phyloP scores from a whole-genome alignment of 768 basidiomycete genomes.

The Mycena rosella region DNA sequence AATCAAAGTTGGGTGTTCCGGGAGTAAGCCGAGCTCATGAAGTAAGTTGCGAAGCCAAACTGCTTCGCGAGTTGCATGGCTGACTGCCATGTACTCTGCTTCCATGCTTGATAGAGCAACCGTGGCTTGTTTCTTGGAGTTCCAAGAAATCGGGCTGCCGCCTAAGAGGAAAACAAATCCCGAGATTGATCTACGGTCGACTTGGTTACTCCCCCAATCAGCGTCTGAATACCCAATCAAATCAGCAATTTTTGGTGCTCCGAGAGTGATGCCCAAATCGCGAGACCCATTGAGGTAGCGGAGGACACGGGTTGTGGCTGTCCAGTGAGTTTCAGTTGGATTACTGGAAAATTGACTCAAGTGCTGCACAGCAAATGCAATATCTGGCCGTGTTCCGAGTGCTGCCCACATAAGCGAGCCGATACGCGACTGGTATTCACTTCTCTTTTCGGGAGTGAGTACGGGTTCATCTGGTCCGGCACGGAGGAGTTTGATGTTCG shows the following conservation, averaged over 20 bases:
- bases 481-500: too few relatives aligned
- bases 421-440: too few relatives aligned
- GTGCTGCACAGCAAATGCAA: conserved; percentile 42
- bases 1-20: too few relatives aligned
- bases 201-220: conserved; percentile 42
- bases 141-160: conserved; percentile 50
- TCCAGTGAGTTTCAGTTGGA: conserved; percentile 47
- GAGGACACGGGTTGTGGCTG: too few relatives aligned
- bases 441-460: too few relatives aligned
- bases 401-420: too few relatives aligned
- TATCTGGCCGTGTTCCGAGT: too few relatives aligned
- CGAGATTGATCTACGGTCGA: too few relatives aligned
- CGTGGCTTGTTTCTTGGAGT: conserved; percentile 46
- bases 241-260: background rate
- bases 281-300: conserved; percentile 50
- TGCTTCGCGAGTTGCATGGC: conserved; percentile 46
- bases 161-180: too few relatives aligned
- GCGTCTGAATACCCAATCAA: conserved; percentile 23
- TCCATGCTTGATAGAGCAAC: conserved; percentile 41
- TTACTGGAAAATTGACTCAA: conserved; percentile 45
- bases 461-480: too few relatives aligned
- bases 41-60: conserved; percentile 45
- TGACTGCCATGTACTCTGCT: conserved; percentile 52
- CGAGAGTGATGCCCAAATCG: conserved; percentile 28
- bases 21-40: conserved; percentile 36